Base-by-base conservation (phyloP, 129 eudicot genomes). In the Helichrysum umbraculigerum region DNA sequence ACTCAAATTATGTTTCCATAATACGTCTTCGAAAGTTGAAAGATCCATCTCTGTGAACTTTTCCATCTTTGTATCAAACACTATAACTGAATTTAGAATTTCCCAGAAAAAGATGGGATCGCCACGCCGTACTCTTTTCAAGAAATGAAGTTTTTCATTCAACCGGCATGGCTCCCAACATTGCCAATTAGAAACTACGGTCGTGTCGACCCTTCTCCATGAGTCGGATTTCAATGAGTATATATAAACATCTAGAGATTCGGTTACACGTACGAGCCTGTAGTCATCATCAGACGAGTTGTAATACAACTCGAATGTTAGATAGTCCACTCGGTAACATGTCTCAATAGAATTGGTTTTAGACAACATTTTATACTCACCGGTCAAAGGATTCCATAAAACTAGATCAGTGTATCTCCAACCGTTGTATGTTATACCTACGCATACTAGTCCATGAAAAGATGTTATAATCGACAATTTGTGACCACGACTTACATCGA, bases 371-470 rank as follows among this genome's bases (percentile, higher is more conserved):
- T 62, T 25, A 62, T 62, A 62, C n/a, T 62, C 68, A 29, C 68
- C 68, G 6, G 37, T 62, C 37, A 29, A 25, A 28, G 68, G 68
- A 63, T 63, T 63, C 39, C 41, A 63, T 63, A 63, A 63, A 63
- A 30, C 3, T 11, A 63, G 7, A 63, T 44, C 52, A 14, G 0
- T 14, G 54, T 47, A 47, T 34, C 6, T 34, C 7, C 5, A 4
- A 32, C 34, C 2, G 4, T 2, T 3, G 34, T 6, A 34, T 34
- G 6, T 34, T 34, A 34, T 34, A 34, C n/a, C n/a, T n/a, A n/a
- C n/a, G n/a, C n/a, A n/a, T n/a, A n/a, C n/a, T n/a, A n/a, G n/a
- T n/a, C n/a, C n/a, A n/a, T n/a, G n/a, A n/a, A n/a, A n/a, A n/a
- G 37, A 34, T 34, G 6, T 34, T 34, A 34, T 34, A 34, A 34